phyloP scores from a whole-genome alignment of 202 grass and related monocot genomes.

The Elaeis oleifera region DNA sequence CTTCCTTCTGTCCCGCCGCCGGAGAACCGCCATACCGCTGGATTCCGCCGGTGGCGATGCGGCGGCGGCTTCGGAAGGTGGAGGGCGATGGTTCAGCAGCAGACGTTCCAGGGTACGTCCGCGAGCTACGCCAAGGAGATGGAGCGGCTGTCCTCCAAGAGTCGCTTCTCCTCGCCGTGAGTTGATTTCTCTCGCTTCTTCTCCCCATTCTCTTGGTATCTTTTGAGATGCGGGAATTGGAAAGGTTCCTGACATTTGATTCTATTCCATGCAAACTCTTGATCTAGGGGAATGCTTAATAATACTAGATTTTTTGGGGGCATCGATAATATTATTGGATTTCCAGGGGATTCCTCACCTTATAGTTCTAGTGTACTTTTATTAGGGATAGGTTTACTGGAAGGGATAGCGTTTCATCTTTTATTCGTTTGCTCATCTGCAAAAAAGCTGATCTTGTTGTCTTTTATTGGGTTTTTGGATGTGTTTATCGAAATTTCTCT shows the following conservation, averaged over 20 bases:
- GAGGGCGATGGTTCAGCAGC: slow-evolving; percentile 51
- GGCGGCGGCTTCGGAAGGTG: slow-evolving; percentile 11
- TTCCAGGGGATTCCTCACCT: too few relatives aligned
- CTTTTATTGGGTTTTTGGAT: too few relatives aligned
- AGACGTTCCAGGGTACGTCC: slow-evolving; percentile 58
- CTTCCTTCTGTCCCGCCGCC: not conserved
- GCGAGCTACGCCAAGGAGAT: slow-evolving; percentile 93
- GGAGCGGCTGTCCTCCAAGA: not conserved
- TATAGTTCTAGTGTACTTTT: too few relatives aligned
- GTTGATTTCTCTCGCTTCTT: not conserved
- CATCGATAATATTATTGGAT: too few relatives aligned
- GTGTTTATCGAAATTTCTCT: too few relatives aligned
- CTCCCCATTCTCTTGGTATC: not conserved
- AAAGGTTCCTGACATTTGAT: not conserved
- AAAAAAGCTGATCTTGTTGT: too few relatives aligned
- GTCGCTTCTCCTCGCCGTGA: not conserved
- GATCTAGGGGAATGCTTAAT: too few relatives aligned
- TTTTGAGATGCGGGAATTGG: not conserved
- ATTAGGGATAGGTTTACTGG: too few relatives aligned
- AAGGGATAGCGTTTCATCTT: too few relatives aligned
- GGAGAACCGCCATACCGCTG: slow-evolving; percentile 19
- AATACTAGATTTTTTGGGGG: too few relatives aligned
- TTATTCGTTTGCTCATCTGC: too few relatives aligned
- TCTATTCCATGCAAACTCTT: too few relatives aligned
- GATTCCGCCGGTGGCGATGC: not conserved